A percentile compares a stretch with the other conserved stretches of the same genome.
phyloP scores from a whole-genome alignment of 1,284 basidiomycete species.

The Heliocybe sulcata region DNA sequence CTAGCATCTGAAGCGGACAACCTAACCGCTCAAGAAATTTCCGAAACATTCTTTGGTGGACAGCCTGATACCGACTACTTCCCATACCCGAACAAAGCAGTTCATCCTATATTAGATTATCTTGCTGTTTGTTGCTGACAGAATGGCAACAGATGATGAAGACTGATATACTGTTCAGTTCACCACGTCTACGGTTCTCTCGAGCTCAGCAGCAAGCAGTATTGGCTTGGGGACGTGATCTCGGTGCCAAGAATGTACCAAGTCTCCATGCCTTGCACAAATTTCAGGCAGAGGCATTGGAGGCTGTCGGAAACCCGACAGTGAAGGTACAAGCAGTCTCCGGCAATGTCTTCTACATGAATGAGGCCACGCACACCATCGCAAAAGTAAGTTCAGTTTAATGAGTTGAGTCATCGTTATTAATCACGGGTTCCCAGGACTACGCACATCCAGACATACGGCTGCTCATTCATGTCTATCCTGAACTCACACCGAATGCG shows the following conservation, averaged over 20 bases:
- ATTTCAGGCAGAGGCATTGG: conserved; percentile 14
- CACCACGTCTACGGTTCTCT: conserved; percentile 16
- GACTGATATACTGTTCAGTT: conserved; percentile 14
- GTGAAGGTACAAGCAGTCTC: conserved; percentile 16
- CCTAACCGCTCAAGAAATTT: no score
- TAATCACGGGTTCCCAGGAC: conserved; percentile 16
- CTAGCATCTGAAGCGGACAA: no score
- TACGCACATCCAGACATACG: conserved; percentile 26
- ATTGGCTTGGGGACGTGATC: conserved; percentile 20
- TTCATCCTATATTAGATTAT: no score
- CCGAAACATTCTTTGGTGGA: no score
- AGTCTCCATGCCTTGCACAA: conserved; percentile 17
- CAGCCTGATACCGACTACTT: no score
- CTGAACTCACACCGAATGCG: conserved; percentile 14
- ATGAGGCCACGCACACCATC: conserved; percentile 17
- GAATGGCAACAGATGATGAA: no score
- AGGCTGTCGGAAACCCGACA: conserved; percentile 9
- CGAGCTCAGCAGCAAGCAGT: conserved; percentile 19
- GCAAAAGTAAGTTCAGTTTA: conserved; percentile 15
- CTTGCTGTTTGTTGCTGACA: no score
- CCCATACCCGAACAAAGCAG: no score
- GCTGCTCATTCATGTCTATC: conserved; percentile 21
- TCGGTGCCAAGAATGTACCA: conserved; percentile 8
- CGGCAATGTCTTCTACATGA: conserved; percentile 25
- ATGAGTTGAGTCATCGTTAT: no score